A percentile compares a stretch with the other conserved stretches of the same genome.
Evolutionary conservation across 163 green algal species (phyloP).

Genomic region (Scenedesmus sp.): DNA sequence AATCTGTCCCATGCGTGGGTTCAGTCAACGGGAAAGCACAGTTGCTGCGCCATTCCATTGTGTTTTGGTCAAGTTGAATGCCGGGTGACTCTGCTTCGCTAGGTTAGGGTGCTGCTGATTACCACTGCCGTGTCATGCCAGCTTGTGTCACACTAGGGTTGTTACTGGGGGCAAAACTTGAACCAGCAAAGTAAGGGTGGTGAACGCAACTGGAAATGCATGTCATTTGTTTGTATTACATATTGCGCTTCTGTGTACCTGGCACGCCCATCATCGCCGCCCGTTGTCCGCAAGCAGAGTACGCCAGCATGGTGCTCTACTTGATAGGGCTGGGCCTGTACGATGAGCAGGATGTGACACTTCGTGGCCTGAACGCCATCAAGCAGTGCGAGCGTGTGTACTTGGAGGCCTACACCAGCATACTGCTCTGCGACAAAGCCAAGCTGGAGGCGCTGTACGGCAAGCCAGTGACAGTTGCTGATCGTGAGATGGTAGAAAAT

Average conservation of each 20-base stretch:
- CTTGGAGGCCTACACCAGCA: conserved; percentile 98
- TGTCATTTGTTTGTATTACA: background rate
- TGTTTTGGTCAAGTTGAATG: no score
- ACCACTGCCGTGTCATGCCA: background rate
- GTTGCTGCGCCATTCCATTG: no score
- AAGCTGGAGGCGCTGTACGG: conserved; percentile 96
- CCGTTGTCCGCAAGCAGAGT: background rate
- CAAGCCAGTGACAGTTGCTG: conserved; percentile 89
- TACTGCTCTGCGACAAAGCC: conserved; percentile 90
- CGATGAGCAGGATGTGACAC: conserved; percentile 96
- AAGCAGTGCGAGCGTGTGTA: conserved; percentile 87
- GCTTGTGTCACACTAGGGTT: conserved; percentile 1
- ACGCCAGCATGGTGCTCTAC: conserved; percentile 83
- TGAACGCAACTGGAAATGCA: background rate
- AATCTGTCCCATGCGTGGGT: no score
- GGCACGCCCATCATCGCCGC: background rate
- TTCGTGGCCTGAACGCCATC: conserved; percentile 94
- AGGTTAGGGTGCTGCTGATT: background rate
- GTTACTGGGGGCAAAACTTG: background rate
- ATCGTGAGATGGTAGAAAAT: conserved; percentile 98
- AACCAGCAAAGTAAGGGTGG: no score
- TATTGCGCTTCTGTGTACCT: background rate
- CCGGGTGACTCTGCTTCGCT: no score
- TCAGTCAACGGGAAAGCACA: no score
- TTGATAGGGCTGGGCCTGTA: conserved; percentile 95